Evolutionary conservation across 108 stramenopile genomes (phyloP).

Genomic region (Nitzschia palea): DNA sequence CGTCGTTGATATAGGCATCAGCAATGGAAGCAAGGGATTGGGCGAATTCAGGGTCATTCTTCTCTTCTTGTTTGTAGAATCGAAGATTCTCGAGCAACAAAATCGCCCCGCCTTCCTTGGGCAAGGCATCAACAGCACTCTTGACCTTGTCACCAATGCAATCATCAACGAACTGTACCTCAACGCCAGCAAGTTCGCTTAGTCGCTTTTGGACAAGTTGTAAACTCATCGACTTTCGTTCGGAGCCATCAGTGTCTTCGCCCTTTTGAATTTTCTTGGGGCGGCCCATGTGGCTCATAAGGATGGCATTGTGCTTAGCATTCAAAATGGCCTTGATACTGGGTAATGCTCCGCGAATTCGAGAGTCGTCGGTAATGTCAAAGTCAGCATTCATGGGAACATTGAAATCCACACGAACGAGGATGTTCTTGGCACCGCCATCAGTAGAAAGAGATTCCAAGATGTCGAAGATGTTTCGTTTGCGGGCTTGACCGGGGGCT

Average conservation of each 20-base stretch:
- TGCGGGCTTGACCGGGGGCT: slow-evolving; percentile 17
- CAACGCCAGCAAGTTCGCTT: slow-evolving; percentile 67
- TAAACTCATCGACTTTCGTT: slow-evolving; percentile 69
- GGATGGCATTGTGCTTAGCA: slow-evolving; percentile 67
- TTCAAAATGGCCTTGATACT: slow-evolving; percentile 69
- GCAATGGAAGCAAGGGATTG: slow-evolving; percentile 55
- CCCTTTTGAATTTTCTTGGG: slow-evolving; percentile 72
- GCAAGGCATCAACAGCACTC: slow-evolving; percentile 32
- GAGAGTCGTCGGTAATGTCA: slow-evolving; percentile 82
- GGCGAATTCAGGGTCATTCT: slow-evolving; percentile 63
- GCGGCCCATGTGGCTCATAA: slow-evolving; percentile 85
- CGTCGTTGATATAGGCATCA: slow-evolving; percentile 94
- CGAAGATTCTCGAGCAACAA: slow-evolving; percentile 94
- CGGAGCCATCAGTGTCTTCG: slow-evolving; percentile 46
- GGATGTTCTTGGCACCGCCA: slow-evolving; percentile 51
- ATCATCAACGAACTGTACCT: slow-evolving; percentile 73
- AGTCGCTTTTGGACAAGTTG: slow-evolving; percentile 80
- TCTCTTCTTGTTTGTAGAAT: slow-evolving; percentile 91
- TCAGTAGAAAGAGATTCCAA: slow-evolving; percentile 29
- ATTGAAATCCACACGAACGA: slow-evolving; percentile 89
- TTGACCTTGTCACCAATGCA: slow-evolving; percentile 73
- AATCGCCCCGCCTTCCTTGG: slow-evolving; percentile 52
- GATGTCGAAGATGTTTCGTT: slow-evolving; percentile 48
- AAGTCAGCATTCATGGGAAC: slow-evolving; percentile 73
- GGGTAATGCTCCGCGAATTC: slow-evolving; percentile 81